Percentiles rank a stretch among this genome's conserved stretches.
Conservation (phyloP, 257 asterid genomes). For the Solanum peruvianum region DNA sequence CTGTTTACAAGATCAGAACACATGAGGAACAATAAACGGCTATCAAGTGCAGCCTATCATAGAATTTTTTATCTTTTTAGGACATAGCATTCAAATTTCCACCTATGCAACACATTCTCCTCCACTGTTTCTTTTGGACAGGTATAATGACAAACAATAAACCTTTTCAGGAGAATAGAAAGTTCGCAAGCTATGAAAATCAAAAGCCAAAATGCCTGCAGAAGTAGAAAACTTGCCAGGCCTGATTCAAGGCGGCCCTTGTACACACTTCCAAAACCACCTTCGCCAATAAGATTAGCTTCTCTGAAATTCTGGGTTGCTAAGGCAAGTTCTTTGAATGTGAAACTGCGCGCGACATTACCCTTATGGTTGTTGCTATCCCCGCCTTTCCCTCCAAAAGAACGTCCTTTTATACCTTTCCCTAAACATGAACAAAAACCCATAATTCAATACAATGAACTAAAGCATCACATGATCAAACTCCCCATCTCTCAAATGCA, state of each 20-base stretch:
- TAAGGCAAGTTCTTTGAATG: slow-evolving; percentile 30
- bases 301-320: slow-evolving; percentile 35
- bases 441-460: background rate
- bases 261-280: slow-evolving; percentile 47
- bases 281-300: slow-evolving; percentile 43
- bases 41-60: background rate
- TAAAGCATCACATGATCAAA: background rate
- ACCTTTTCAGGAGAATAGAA: background rate
- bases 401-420: slow-evolving; percentile 3
- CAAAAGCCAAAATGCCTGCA: background rate
- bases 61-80: background rate
- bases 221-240: slow-evolving; percentile 17
- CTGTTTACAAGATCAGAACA: slow-evolving; percentile 16
- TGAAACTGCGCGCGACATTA: slow-evolving; percentile 26
- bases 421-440: background rate
- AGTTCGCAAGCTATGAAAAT: background rate
- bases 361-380: slow-evolving; percentile 6
- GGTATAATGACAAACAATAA: background rate
- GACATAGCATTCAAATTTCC: background rate
- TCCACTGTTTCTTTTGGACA: background rate
- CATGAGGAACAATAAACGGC: background rate
- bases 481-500: background rate
- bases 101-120: background rate
- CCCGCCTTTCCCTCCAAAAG: background rate
- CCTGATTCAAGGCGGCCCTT: slow-evolving; percentile 32